phyloP scores from a whole-genome alignment of 305 asterid genomes.

The Ruellia speciosa region DNA sequence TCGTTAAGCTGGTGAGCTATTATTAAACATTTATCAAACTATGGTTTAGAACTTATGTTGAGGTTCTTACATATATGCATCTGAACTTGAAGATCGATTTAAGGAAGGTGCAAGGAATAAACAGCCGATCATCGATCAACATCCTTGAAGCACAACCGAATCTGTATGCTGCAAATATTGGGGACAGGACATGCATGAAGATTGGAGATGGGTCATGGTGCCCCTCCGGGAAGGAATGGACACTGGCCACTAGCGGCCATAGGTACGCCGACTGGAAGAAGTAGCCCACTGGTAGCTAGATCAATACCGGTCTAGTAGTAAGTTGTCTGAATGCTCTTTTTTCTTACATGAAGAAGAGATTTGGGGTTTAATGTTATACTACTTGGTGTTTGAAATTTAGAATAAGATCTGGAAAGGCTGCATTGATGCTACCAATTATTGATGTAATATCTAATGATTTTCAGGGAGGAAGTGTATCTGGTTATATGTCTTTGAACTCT shows the following conservation, averaged over 20 bases:
- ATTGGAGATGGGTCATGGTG: constrained; percentile 89
- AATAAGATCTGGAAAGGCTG: too few relatives aligned
- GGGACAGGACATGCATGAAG: constrained; percentile 70
- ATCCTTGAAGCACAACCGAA: constrained; percentile 69
- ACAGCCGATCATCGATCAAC: constrained; percentile 60
- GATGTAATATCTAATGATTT: too few relatives aligned
- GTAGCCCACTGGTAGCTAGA: constrained; percentile 13
- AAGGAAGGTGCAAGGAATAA: constrained; percentile 50
- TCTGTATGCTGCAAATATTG: constrained; percentile 75
- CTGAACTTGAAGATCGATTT: constrained; percentile 46
- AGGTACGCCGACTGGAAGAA: constrained; percentile 81
- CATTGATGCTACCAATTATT: too few relatives aligned
- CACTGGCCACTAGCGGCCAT: constrained; percentile 64
- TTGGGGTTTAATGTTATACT: too few relatives aligned
- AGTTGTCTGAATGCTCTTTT: too few relatives aligned
- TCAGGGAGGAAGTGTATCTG: too few relatives aligned
- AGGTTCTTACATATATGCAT: not conserved
- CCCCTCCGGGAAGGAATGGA: constrained; percentile 80
- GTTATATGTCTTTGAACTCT: too few relatives aligned
- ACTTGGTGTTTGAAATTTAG: too few relatives aligned
- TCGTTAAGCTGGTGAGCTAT: constrained; percentile 70
- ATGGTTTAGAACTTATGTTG: not conserved
- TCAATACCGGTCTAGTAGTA: too few relatives aligned
- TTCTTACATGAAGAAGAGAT: too few relatives aligned
- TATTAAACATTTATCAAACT: constrained; percentile 4